Base-by-base conservation (phyloP, 768 basidiomycete species). In the Sutorius australiensis region DNA sequence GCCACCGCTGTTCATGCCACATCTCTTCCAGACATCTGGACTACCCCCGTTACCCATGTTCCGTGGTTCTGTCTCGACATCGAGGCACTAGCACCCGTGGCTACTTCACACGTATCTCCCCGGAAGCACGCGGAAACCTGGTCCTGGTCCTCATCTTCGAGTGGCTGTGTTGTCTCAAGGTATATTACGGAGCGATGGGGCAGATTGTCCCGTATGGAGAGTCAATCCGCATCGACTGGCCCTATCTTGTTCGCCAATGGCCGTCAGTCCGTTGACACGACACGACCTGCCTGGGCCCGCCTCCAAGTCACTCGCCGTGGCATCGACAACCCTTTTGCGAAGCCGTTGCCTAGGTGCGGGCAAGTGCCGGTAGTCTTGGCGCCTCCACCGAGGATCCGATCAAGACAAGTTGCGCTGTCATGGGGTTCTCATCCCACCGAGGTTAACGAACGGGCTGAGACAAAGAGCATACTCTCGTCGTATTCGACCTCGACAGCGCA, bases 291-390 rank as follows among this genome's bases (percentile, higher is more conserved):
- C 7, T 85, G 83, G 83, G 80, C 80, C 17, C 67, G 72, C 53
- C 56, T 61, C n/a, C 61, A 62, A 9, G 62, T 63, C 19, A 41
- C 59, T 8, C 77, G 79, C 38, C 82, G 85, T 34, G 85, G 84
- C 3, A 66, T 81, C 13, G 84, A 86, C 57, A 58, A 59, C 6
- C 85, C 85, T 1, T 86, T 86, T 60, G 56, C 61, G 33, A 55
- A 56, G 56, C 59, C 69, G 50, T 51, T 58, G 45, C 70, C 44
- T 41, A 48, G 28, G 13, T 62, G 61, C 47, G 50, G 57, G 16
- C 57, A 62, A 27, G 59, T 55, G 2, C 67, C 44, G n/a, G 11
- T 50, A 27, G 14, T 64, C 34, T 71, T 67, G 59, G 56, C 37
- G n/a, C 70, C 64, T 44, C 73, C 69, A 46, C 68, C 68, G 44